Conservation (phyloP, 371 early-diverging fungal genomes). For the Conidiobolus incongruus region DNA sequence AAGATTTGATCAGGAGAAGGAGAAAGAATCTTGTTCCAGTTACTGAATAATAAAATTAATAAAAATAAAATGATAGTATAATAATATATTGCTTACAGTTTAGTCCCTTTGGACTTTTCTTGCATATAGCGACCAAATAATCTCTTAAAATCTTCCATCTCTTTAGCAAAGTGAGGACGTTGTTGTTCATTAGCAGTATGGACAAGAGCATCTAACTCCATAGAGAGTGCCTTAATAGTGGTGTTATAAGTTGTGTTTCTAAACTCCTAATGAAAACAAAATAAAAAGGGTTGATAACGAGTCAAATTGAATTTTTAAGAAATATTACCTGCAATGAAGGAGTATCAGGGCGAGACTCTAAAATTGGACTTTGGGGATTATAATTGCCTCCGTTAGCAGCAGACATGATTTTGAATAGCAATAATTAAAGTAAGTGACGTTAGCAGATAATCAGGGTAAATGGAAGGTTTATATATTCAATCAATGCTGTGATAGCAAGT, state of each 20-base stretch:
- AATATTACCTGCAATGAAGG: not conserved
- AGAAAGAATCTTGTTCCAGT: slow-evolving; percentile 84
- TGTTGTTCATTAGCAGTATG: not conserved
- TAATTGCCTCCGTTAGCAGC: too few species aligned
- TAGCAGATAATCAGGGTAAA: too few species aligned
- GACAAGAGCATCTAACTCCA: slow-evolving; percentile 1
- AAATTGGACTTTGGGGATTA: too few species aligned
- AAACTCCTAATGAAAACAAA: too few species aligned
- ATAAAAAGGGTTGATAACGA: too few species aligned
- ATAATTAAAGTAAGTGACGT: too few species aligned
- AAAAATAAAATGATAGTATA: not conserved
- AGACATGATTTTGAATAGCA: too few species aligned
- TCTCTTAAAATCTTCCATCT: slow-evolving; percentile 83
- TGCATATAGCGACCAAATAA: slow-evolving; percentile 71
- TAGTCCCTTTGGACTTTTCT: slow-evolving; percentile 55
- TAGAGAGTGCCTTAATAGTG: not conserved
- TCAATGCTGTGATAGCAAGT: too few species aligned
- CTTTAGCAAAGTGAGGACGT: slow-evolving; percentile 12
- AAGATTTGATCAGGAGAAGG: slow-evolving; percentile 73
- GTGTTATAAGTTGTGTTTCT: not conserved
- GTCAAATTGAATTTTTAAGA: not conserved
- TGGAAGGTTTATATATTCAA: too few species aligned
- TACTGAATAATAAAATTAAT: slow-evolving; percentile 17
- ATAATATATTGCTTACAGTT: slow-evolving; percentile 43
- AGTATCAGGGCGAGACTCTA: not conserved